Base-by-base conservation (phyloP, 2,329 filamentous ascomycete species). In the Cladorrhinum sp. region DNA sequence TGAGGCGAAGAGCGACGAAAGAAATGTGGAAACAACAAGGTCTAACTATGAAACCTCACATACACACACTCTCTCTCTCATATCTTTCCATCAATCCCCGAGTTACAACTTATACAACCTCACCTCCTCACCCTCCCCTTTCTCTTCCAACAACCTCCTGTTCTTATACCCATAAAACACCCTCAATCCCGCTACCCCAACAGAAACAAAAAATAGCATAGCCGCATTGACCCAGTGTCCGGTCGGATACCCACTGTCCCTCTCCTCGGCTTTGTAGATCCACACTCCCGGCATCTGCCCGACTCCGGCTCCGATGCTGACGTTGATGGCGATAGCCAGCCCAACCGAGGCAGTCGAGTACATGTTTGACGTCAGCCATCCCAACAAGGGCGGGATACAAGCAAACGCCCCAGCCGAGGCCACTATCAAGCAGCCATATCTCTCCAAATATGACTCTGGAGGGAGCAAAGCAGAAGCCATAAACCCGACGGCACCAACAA, bases 261-360 rank as follows among this genome's bases (percentile, higher is more conserved):
- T 81, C 72, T 91, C 86, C 10, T 82, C 74, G 1, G 82, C 78
- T 69, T 87, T 88, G 74, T 90, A 91, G 63, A 90, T 90, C 87
- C 87, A 91, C 1, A 90, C 86, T 0, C 87, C 88, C 0, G 85
- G 82, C 46, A 91, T 91, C 72, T 91, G 88, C 0, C 88, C 88
- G 0, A 87, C 79, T 0, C 86, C 87, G 0, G 86, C 87, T 54
- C 81, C 81, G 28, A 89, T 80, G 1, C 84, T 86, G 16, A 91
- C 83, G 64, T 91, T 90, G 63, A 91, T 73, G 0, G 87, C 88
- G 59, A 91, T 88, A 1, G 87, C 88, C 10, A 91, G 78, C 0
- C 88, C 88, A 0, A 84, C 83, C 0, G 86, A 81, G 0, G 84
- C 83, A 0, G 88, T 90, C 58, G 80, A 85, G 68, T 83, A 83